These are phyloP conservation scores for Trichothecium sympodiale DNA, from an alignment of 2,329 filamentous ascomycete genomes.

Conservation along the genomic window DNA sequence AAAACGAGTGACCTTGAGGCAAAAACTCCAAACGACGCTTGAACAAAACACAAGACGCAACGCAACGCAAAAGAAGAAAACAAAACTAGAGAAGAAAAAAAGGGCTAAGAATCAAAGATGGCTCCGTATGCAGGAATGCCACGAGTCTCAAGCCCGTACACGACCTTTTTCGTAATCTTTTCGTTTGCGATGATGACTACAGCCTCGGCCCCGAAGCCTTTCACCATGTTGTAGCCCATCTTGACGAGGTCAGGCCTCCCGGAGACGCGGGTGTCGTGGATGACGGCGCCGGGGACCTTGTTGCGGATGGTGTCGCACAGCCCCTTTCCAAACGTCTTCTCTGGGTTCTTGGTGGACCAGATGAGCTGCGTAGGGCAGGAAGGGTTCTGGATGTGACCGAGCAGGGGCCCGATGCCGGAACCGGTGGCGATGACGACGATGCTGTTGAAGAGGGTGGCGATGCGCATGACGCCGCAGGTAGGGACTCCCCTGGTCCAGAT, in stretches of 20 bases:
- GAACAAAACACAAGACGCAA: too few species aligned
- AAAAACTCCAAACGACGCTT: too few species aligned
- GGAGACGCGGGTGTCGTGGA: constrained; percentile 48
- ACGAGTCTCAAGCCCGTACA: constrained; percentile 50
- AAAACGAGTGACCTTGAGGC: too few species aligned
- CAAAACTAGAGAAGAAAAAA: too few species aligned
- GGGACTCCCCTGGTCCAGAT: constrained; percentile 56
- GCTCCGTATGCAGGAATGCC: constrained; percentile 56
- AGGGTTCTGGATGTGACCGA: constrained; percentile 39
- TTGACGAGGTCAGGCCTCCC: constrained; percentile 40
- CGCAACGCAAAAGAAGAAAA: too few species aligned
- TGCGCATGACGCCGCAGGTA: constrained; percentile 50
- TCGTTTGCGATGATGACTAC: constrained; percentile 62
- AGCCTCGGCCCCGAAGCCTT: constrained; percentile 47
- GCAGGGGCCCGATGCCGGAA: constrained; percentile 55
- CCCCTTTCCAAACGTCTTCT: constrained; percentile 43
- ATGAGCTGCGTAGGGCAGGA: constrained; percentile 40
- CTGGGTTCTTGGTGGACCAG: constrained; percentile 52
- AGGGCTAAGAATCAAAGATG: constrained; percentile 44
- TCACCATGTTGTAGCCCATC: constrained; percentile 32
- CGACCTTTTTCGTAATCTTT: constrained; percentile 48
- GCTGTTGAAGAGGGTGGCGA: constrained; percentile 49
- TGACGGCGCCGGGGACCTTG: constrained; percentile 47
- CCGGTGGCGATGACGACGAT: constrained; percentile 57
- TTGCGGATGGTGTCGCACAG: constrained; percentile 38